Evolutionary conservation across 140 eudicot species (phyloP), one percentile per base, ranked within the genome.

Genomic region (Erigeron philadelphicus): DNA sequence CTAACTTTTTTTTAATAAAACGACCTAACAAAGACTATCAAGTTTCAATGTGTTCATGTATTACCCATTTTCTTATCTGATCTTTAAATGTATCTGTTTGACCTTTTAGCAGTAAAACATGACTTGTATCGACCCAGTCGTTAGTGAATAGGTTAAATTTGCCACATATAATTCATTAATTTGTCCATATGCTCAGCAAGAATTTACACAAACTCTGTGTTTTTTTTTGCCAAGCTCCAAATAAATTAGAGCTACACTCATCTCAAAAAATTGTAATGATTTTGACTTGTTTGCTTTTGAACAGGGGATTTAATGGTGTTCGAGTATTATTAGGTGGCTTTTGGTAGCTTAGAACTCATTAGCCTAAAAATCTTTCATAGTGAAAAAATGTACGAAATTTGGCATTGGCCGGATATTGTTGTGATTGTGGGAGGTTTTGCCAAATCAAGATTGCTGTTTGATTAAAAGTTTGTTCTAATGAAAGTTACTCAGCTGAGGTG

Each of bases 331-430:
- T 31, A 38, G 59, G 12, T 17, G 21, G 25, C 8, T 63, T 40
- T 73, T 2, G 63, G 9, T 19, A 64, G 1, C 45, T 64, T 19
- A 12, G 25, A 40, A 63, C 15, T 50, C 31, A 0, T 31, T 31
- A 31, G 4, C 5, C 38, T 42, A 41, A 56, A 21, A 55, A 21
- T 66, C 41, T 74, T 57, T 70, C 8, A 38, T 75, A 56, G 47
- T 58, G 79, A 66, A 58, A 74, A 41, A 46, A 9, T 75, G 68
- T 52, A 61, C 41, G 75, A 25, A 53, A 61, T 62, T 61, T 59
- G 63, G 54, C 13, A 49, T 48, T 25, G 12, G 60, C 53, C 18
- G 60, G 61, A 56, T 58, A 42, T 58, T 72, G 11, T 41, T 49
- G 18, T 63, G 49, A 9, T 54, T 64, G 56, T 47, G 11, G 50